Conservation (phyloP, 176 grass and related monocot species). For the Triticum dicoccoides region DNA sequence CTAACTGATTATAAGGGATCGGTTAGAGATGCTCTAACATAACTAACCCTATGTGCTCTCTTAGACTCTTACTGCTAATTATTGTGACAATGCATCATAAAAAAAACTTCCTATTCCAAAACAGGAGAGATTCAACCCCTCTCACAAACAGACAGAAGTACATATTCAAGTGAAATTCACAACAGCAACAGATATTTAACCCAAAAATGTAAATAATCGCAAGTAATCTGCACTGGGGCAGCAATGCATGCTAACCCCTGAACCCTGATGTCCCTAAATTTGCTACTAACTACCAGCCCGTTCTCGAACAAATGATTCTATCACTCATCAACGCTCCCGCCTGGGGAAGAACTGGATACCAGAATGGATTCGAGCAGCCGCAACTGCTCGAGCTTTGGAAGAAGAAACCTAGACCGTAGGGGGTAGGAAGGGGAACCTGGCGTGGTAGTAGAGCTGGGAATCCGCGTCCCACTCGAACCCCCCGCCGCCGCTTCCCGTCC, state of each 20-base stretch:
- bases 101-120: background rate
- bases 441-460: conserved; percentile 69
- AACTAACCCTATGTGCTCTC: background rate
- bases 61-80: background rate
- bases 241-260: background rate
- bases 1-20: too few relatives aligned
- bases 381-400: background rate
- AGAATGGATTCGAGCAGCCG: background rate
- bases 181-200: background rate
- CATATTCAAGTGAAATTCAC: background rate
- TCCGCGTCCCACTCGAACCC: conserved; percentile 63
- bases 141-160: background rate
- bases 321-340: background rate
- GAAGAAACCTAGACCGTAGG: background rate
- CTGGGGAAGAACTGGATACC: background rate
- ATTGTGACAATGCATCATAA: background rate
- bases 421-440: conserved; percentile 32
- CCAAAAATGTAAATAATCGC: background rate
- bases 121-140: background rate
- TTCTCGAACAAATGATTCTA: background rate
- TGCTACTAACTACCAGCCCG: background rate
- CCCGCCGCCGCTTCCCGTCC: background rate
- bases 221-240: background rate
- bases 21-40: background rate
- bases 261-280: background rate